Percentiles rank a stretch among this genome's conserved stretches.
Evolutionary conservation across 441 rosid species (phyloP).

Genomic region (Raphanus hybrid): DNA sequence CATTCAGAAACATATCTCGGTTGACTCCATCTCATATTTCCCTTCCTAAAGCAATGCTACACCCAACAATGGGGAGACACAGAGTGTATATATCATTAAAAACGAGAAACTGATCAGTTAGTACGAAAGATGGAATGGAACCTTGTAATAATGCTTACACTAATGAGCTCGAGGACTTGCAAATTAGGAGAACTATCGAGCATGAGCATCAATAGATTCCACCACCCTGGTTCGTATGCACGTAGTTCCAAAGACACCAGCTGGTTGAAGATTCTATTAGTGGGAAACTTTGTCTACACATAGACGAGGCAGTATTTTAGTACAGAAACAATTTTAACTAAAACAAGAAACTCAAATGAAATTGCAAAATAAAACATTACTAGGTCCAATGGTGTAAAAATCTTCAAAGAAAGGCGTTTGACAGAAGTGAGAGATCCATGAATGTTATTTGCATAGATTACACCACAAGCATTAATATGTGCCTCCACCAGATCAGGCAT

Average conservation of each 20-base stretch:
- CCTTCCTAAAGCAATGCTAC: background rate
- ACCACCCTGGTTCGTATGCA: background rate
- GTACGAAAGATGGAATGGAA: background rate
- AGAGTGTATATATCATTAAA: background rate
- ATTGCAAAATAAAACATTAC: background rate
- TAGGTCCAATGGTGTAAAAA: background rate
- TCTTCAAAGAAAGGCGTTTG: background rate
- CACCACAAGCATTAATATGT: background rate
- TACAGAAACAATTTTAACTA: background rate
- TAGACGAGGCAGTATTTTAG: background rate
- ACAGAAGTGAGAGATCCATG: background rate
- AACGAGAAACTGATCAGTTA: too few species aligned
- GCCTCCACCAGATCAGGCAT: background rate
- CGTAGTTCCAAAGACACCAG: background rate
- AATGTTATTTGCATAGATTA: background rate
- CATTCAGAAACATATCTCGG: background rate
- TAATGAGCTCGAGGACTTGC: background rate
- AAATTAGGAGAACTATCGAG: background rate
- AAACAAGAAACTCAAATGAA: too few species aligned
- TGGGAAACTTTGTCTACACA: background rate
- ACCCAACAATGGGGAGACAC: too few species aligned
- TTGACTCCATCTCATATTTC: slow-evolving; percentile 3
- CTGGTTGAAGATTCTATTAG: background rate
- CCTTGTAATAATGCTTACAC: background rate
- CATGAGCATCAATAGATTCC: background rate